Evolutionary conservation across 2,329 filamentous ascomycete genomes (phyloP).

Genomic region (Diaporthe helianthi): DNA sequence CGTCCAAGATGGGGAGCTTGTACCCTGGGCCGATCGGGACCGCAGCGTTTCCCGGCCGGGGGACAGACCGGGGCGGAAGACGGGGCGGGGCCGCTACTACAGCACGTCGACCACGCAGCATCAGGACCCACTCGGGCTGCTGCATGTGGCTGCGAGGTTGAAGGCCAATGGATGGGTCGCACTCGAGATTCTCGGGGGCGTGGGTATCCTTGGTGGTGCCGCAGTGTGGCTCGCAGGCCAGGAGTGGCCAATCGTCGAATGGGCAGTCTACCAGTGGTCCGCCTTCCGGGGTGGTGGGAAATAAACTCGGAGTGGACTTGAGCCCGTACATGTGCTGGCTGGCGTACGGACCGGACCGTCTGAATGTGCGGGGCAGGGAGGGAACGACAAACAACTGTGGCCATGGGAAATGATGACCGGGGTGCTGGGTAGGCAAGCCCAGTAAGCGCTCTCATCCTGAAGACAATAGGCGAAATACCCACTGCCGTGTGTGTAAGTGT

Average conservation of each 20-base stretch:
- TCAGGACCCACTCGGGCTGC: slow-evolving; percentile 80
- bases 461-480: background rate
- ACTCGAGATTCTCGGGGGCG: slow-evolving; percentile 75
- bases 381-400: background rate
- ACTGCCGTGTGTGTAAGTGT: slow-evolving; percentile 1
- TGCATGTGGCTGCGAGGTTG: slow-evolving; percentile 72
- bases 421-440: background rate
- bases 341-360: background rate
- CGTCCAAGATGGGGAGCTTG: slow-evolving; percentile 68
- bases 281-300: slow-evolving; percentile 40
- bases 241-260: slow-evolving; percentile 40
- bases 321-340: background rate
- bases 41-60: slow-evolving; percentile 24
- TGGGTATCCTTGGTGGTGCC: slow-evolving; percentile 77
- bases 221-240: slow-evolving; percentile 63
- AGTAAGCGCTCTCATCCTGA: background rate
- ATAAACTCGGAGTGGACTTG: slow-evolving; percentile 18
- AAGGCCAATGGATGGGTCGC: slow-evolving; percentile 70
- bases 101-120: slow-evolving; percentile 43
- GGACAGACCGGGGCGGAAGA: slow-evolving; percentile 20
- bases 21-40: slow-evolving; percentile 49
- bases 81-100: background rate
- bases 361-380: background rate
- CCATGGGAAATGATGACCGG: background rate
- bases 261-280: slow-evolving; percentile 42